A percentile compares a stretch with the other conserved stretches of the same genome.
Conservation (phyloP, 768 basidiomycete genomes). For the Hydnomerulius pinastri region DNA sequence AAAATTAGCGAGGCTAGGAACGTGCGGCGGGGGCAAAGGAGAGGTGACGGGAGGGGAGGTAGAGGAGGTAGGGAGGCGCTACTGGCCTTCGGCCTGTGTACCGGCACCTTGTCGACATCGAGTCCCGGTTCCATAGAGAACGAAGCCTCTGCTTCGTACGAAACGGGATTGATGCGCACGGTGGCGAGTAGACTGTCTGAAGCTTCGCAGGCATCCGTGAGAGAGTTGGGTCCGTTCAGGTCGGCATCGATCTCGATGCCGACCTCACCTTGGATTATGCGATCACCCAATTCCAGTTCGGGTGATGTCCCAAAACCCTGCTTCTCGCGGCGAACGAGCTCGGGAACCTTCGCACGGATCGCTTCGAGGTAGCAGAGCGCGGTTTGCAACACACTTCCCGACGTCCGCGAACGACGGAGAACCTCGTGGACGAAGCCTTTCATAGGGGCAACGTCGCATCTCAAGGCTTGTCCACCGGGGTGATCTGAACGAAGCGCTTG, state of each 20-base stretch:
- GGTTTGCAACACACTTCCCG: constrained; percentile 81
- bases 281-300: constrained; percentile 43
- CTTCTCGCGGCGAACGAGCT: constrained; percentile 55
- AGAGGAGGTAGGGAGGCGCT: constrained; percentile 33
- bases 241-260: constrained; percentile 44
- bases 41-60: constrained; percentile 66
- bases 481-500: constrained; percentile 20
- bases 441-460: constrained; percentile 53
- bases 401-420: constrained; percentile 81
- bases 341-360: constrained; percentile 69
- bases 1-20: constrained; percentile 88
- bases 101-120: constrained; percentile 9
- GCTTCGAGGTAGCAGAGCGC: constrained; percentile 88
- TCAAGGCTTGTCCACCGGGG: constrained; percentile 16
- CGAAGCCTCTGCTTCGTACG: constrained; percentile 13
- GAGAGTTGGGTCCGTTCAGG: constrained; percentile 17
- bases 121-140: constrained; percentile 18
- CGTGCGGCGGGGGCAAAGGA: constrained; percentile 85
- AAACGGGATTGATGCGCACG: constrained; percentile 40
- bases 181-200: constrained; percentile 42
- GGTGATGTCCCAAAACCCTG: constrained; percentile 41
- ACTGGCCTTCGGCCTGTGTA: constrained; percentile 13
- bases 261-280: constrained; percentile 45
- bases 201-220: constrained; percentile 7
- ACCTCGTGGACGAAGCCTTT: constrained; percentile 87